Base-by-base conservation (phyloP, 306 rosid genomes). In the Cicer chorassanicum region DNA sequence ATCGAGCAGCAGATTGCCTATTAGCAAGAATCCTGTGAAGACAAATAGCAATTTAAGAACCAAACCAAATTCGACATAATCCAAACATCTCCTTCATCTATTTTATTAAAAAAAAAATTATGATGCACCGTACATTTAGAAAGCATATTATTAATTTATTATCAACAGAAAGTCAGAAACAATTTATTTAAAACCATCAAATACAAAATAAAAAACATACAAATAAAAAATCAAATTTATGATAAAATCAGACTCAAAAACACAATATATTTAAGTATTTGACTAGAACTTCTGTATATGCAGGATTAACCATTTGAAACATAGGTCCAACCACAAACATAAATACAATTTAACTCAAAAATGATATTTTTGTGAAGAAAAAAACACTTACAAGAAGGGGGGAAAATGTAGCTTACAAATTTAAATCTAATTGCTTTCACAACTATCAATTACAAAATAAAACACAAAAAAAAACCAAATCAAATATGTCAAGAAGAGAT, bases 1-100 rank as follows among this genome's bases (percentile, higher is more conserved):
- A 94, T 65, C 99, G 81, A 4, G 99, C 97, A 6, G 99, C 99
- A 6, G 99, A 94, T 85, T 92, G 97, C 73, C 99, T 87, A 59
- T 94, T 94, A 2, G 97, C 97, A 45, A 92, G 93, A 75, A 94
- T 90, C 93, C 99, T 94, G 80, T 19, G 19, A 49, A 66, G 3
- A 16, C 51, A 49, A 5, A 54, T 41, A n/a, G 16, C 16, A 42
- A 21, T 65, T 18, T 38, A 65, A 73, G 49, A 80, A 77, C 9
- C 49, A 64, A 43, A 72, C 44, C 42, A 72, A 63, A 44, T 53
- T 76, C 68, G 18, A 39, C 46, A 45, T 10, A 67, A 70, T 54
- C 46, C 60, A 61, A 43, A 63, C 38, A 70, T 2, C 49, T 9
- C 63, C 53, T 45, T 60, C 18, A 2, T 7, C 13, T 42, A 12